Evolutionary conservation across 2,329 filamentous ascomycete species (phyloP), one percentile per base, ranked within the genome.

Genomic region (Ascochyta fabae): DNA sequence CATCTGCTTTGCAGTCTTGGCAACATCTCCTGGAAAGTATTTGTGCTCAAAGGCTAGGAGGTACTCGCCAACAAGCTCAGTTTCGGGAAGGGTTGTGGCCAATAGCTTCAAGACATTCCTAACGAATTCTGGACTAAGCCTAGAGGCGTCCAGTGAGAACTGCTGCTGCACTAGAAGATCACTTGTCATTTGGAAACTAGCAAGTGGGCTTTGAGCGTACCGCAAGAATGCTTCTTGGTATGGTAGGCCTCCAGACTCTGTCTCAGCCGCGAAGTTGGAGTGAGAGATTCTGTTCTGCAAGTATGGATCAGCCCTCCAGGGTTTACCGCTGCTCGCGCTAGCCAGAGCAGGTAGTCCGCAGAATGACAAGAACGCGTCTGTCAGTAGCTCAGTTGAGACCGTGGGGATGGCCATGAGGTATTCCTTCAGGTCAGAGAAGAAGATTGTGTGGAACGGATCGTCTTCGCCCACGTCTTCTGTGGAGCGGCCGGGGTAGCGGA

Each of bases 401-500:
- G 56, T 51, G 80, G 62, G 24, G 69, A 69, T 5, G 49, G 77
- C 66, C 29, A 86, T 77, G 2, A 96, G 69, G 26, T 89, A 81
- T 0, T 84, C 80, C 58, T 86, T 78, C 19, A 97, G 79, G 70
- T 98, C 95, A 0, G 86, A 84, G 64, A 88, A 92, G 68, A 97
- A 84, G 41, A 96, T 84, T 3, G 95, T 85, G 33, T 92, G 84
- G 62, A 90, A 96, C 0, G 92, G 90, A 67, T 97, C 94, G 55
- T 93, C 88, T 60, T 91, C 88, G 15, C 83, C 84, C 2, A 85
- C 82, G 24, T 92, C 87, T 70, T 97, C 92, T 57, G 89, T 80
- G 0, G 89, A 89, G 44, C 90, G 85, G 15, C 90, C 90, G 6
- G 92, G 91, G 52, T 87, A 78, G 36, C 78, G 79, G 8, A 88